Base-by-base conservation (phyloP, 2,329 filamentous ascomycete species). In the Apiospora rasikravindrae region DNA sequence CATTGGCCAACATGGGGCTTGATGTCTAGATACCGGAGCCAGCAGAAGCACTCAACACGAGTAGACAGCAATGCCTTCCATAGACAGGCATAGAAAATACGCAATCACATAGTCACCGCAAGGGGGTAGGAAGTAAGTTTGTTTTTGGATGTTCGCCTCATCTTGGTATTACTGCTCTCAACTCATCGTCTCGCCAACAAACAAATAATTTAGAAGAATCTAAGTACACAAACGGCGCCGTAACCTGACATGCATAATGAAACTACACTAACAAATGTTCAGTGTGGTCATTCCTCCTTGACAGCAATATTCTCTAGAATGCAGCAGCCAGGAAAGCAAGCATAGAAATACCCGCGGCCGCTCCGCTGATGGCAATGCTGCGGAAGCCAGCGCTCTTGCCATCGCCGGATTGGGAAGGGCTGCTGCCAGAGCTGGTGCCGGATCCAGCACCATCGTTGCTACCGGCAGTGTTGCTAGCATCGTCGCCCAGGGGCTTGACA, bases 401-500 rank as follows among this genome's bases (percentile, higher is more conserved):
- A n/a, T 29, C 8, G 29, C 5, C 57, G 29, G 29, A 45, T 10
- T 29, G 26, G 40, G 47, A 47, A 26, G 47, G 1, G 24, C 45
- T 16, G 49, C 19, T 49, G 72, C 19, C 67, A 29, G 45, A 47
- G 42, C 61, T 57, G 44, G 42, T 42, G n/a, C 29, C 71, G 67
- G 26, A 47, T 42, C 66, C 45, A 29, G 40, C 24, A 22, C 26
- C 72, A 26, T 61, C 45, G 69, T 75, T 69, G 67, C 70, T 73
- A 40, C 75, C 75, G n/a, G 75, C 75, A 22, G 67, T 76, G 70
- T 79, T 79, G 45, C 70, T 66, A 57, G 73, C 69, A 49, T 75
- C 76, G 24, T 77, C 74, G 11, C 69, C 67, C 14, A 79, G 71
- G 44, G 77, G 74, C 70, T 74, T 82, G 69, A 90, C 86, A 73